Evolutionary conservation across 176 grass and related monocot species (phyloP).

Genomic region (Oryza coarctata): DNA sequence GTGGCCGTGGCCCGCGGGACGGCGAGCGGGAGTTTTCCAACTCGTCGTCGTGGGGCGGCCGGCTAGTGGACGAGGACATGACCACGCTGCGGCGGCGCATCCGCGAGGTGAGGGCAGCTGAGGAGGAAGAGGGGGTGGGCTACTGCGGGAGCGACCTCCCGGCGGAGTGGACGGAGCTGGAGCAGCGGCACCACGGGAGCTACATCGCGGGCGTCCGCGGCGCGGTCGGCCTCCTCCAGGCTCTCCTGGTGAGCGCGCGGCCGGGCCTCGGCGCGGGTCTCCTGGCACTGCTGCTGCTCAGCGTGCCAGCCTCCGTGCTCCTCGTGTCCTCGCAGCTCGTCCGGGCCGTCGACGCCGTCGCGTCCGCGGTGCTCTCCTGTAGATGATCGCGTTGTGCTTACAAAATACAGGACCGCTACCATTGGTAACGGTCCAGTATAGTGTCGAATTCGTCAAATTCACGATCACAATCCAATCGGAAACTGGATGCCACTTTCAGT

Average conservation of each 20-base stretch:
- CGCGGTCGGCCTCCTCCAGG: constrained; percentile 45
- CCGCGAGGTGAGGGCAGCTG: constrained; percentile 36
- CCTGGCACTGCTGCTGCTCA: constrained; percentile 47
- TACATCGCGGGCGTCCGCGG: constrained; percentile 52
- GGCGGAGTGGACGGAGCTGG: background rate
- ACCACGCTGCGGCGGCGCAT: constrained; percentile 56
- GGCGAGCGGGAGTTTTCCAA: constrained; percentile 1
- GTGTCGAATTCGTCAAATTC: too few relatives aligned
- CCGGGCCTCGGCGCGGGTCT: constrained; percentile 51
- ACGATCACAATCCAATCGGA: too few relatives aligned
- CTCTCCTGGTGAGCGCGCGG: constrained; percentile 44
- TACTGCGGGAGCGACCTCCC: too few relatives aligned
- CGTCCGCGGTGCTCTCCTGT: background rate
- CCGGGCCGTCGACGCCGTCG: background rate
- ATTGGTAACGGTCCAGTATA: too few relatives aligned
- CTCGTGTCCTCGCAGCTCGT: constrained; percentile 27
- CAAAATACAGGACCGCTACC: too few relatives aligned
- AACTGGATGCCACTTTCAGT: too few relatives aligned
- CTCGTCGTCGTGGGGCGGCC: background rate
- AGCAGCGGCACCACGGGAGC: constrained; percentile 56
- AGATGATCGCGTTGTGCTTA: background rate
- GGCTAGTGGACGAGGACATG: constrained; percentile 69
- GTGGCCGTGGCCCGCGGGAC: background rate
- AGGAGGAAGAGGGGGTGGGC: background rate
- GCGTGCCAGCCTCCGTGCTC: constrained; percentile 51